Evolutionary conservation across 768 basidiomycete species (phyloP).

Genomic region (Rhizopogon roseolus): DNA sequence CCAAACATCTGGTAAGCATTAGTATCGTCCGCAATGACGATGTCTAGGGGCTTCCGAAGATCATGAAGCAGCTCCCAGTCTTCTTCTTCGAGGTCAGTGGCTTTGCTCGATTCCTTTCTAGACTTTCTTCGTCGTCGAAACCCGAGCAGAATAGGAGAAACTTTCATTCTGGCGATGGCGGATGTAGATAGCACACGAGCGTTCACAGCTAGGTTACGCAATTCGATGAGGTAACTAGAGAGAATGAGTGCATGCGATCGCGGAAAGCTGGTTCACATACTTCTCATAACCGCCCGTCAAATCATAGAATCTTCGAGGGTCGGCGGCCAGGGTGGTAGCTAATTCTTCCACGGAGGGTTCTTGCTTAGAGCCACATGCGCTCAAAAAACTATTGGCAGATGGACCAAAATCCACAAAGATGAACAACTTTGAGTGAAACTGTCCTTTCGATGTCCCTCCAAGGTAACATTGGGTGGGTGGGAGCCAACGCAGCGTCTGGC

Average conservation of each 20-base stretch:
- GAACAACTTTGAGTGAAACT: slow-evolving; percentile 78
- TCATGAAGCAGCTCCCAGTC: slow-evolving; percentile 73
- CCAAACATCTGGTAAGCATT: slow-evolving; percentile 78
- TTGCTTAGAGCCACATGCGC: slow-evolving; percentile 80
- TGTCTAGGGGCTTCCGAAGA: slow-evolving; percentile 60
- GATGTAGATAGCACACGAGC: slow-evolving; percentile 44
- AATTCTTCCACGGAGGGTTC: slow-evolving; percentile 87
- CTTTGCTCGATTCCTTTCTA: slow-evolving; percentile 16
- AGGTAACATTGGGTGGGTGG: slow-evolving; percentile 70
- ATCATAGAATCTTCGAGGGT: slow-evolving; percentile 69
- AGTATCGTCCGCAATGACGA: slow-evolving; percentile 85
- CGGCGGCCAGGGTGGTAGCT: slow-evolving; percentile 58
- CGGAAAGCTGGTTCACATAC: slow-evolving; percentile 36
- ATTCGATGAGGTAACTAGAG: slow-evolving; percentile 72
- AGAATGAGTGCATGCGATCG: not conserved
- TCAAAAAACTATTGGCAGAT: slow-evolving; percentile 78
- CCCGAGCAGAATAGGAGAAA: slow-evolving; percentile 67
- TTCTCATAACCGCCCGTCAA: slow-evolving; percentile 64
- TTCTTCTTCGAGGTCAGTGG: slow-evolving; percentile 50
- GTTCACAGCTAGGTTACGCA: slow-evolving; percentile 86
- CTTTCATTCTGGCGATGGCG: slow-evolving; percentile 58
- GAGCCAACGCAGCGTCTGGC: slow-evolving; percentile 38
- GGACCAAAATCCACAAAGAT: slow-evolving; percentile 86
- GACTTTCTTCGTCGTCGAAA: slow-evolving; percentile 50
- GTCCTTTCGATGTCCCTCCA: slow-evolving; percentile 42